phyloP scores from a whole-genome alignment of 768 basidiomycete genomes.

The Suillus americanus region DNA sequence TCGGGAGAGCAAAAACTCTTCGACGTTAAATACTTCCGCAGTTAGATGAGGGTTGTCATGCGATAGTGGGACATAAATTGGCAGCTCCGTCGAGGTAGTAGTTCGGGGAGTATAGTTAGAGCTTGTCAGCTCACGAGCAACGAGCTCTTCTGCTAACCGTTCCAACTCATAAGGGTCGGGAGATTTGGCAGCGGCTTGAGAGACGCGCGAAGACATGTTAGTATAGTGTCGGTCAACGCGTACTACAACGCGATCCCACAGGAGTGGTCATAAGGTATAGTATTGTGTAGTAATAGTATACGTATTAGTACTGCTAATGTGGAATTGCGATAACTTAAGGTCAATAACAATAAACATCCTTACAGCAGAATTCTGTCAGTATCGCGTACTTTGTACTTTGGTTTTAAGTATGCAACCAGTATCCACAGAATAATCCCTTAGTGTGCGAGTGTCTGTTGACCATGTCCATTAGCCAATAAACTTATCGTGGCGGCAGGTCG shows the following conservation, averaged over 20 bases:
- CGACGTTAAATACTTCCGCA: conserved; percentile 71
- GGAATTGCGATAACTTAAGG: background rate
- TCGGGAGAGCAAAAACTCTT: conserved; percentile 85
- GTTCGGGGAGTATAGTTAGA: conserved; percentile 7
- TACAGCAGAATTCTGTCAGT: background rate
- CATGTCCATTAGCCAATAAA: background rate
- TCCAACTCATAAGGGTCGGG: conserved; percentile 67
- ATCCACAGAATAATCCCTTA: background rate
- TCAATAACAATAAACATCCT: background rate
- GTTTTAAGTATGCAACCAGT: background rate
- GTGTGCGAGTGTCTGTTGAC: background rate
- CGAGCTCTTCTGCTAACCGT: conserved; percentile 73
- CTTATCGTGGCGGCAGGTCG: background rate
- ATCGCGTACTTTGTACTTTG: background rate
- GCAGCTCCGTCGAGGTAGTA: conserved; percentile 42
- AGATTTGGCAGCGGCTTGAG: background rate
- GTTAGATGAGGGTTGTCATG: conserved; percentile 77
- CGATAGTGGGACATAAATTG: conserved; percentile 69
- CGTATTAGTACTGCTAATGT: background rate
- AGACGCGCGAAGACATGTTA: conserved; percentile 7
- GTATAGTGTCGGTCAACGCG: background rate
- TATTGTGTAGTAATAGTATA: background rate
- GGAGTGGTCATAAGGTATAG: background rate
- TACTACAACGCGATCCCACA: conserved; percentile 3
- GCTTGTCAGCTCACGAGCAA: conserved; percentile 44